phyloP scores from a whole-genome alignment of 2,329 filamentous ascomycete species.

The Ophiocordyceps unilateralis region DNA sequence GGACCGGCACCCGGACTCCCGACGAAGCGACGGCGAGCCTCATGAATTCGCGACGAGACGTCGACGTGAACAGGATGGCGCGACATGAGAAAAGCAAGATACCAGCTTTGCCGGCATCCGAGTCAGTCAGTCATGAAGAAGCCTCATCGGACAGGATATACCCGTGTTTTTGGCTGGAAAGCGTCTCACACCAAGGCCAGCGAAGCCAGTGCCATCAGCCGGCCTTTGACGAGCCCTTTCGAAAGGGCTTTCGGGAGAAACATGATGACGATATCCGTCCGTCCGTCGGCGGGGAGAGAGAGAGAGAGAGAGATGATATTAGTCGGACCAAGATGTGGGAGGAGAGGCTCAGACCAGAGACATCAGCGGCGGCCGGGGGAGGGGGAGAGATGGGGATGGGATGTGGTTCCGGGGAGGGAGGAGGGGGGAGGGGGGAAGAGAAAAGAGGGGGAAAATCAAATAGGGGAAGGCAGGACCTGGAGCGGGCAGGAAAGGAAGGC shows the following conservation, averaged over 20 bases:
- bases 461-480: too few relatives aligned
- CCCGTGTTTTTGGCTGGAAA: too few relatives aligned
- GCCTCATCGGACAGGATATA: too few relatives aligned
- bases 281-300: background rate
- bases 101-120: conserved; percentile 27
- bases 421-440: background rate
- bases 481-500: too few relatives aligned
- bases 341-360: too few relatives aligned
- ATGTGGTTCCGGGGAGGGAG: too few relatives aligned
- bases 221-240: conserved; percentile 10
- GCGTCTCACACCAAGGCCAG: conserved; percentile 17
- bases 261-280: too few relatives aligned
- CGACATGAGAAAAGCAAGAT: conserved; percentile 24
- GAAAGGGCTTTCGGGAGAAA: conserved; percentile 6
- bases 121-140: too few relatives aligned
- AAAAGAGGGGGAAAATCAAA: background rate
- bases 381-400: too few relatives aligned
- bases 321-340: background rate
- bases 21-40: conserved; percentile 21
- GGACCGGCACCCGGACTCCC: too few relatives aligned
- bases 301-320: background rate
- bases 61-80: conserved; percentile 21
- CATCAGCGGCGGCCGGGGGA: too few relatives aligned
- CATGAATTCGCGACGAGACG: conserved; percentile 19
- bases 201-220: conserved; percentile 16